Conservation (phyloP, 495 filamentous ascomycete genomes). For the Penicillium fimorum region DNA sequence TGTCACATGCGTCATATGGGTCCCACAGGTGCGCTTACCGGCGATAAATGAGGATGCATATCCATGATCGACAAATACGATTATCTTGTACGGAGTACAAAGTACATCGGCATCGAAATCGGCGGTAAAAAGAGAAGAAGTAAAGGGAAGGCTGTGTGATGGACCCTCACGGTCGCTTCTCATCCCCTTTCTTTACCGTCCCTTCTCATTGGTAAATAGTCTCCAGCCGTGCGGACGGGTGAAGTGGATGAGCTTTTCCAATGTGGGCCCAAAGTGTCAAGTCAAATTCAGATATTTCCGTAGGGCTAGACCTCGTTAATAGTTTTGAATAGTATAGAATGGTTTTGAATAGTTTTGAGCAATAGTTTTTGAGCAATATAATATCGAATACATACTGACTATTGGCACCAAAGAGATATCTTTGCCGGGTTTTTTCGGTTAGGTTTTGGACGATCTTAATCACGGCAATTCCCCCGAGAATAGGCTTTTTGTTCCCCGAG, state of each 20-base stretch:
- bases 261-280: not conserved
- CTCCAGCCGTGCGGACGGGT: not conserved
- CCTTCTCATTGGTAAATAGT: not conserved
- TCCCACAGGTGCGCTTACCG: not conserved
- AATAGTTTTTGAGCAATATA: not conserved
- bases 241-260: conserved; percentile 5
- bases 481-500: no score
- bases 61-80: not conserved
- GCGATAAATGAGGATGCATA: not conserved
- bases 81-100: no score
- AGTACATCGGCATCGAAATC: not conserved
- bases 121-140: not conserved
- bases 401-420: no score
- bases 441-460: no score
- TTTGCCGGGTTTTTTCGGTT: no score
- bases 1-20: not conserved
- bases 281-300: no score
- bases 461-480: no score
- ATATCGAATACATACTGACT: no score
- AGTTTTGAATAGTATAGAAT: no score
- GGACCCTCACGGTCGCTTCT: not conserved
- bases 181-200: not conserved
- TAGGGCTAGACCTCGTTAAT: no score
- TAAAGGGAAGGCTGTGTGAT: not conserved
- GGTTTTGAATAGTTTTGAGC: no score